A percentile compares a stretch with the other conserved stretches of the same genome.
Conservation (phyloP, 257 asterid genomes). For the Nicotiana obtusifolia region DNA sequence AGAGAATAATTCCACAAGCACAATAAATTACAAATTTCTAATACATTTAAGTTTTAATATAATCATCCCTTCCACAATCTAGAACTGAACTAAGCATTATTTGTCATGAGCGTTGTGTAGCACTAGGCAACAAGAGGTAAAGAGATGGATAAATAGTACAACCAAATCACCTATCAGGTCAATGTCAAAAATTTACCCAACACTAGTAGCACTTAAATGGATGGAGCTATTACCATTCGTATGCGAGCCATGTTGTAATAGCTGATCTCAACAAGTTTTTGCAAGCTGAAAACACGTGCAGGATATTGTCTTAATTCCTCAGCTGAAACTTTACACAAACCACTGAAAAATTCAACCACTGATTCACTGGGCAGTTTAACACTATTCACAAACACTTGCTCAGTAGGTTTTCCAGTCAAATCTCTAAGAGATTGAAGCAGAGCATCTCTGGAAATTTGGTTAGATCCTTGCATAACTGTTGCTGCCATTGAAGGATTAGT, state of each 20-base stretch:
- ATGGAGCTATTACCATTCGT: conserved; percentile 69
- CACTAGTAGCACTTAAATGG: background rate
- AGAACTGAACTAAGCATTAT: background rate
- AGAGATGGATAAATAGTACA: background rate
- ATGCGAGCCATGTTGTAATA: conserved; percentile 98
- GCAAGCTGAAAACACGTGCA: conserved; percentile 96
- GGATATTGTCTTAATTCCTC: conserved; percentile 95
- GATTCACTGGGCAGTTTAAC: conserved; percentile 96
- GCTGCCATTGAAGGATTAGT: conserved; percentile 92
- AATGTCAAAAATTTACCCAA: background rate
- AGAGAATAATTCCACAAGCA: conserved; percentile 2
- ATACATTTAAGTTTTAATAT: background rate
- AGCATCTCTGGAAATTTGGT: conserved; percentile 93
- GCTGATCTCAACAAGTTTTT: conserved; percentile 97
- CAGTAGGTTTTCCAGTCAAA: conserved; percentile 90
- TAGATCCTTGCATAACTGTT: conserved; percentile 95
- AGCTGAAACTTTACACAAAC: conserved; percentile 91
- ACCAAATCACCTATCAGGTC: background rate
- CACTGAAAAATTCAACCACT: conserved; percentile 91
- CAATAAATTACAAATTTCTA: background rate
- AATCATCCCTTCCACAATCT: background rate
- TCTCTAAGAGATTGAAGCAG: conserved; percentile 85
- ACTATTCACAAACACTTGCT: conserved; percentile 86
- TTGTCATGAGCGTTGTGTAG: background rate
- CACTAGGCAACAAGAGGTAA: conserved; percentile 6